Base-by-base conservation (phyloP, 768 basidiomycete species). In the Collybia mongolica region DNA sequence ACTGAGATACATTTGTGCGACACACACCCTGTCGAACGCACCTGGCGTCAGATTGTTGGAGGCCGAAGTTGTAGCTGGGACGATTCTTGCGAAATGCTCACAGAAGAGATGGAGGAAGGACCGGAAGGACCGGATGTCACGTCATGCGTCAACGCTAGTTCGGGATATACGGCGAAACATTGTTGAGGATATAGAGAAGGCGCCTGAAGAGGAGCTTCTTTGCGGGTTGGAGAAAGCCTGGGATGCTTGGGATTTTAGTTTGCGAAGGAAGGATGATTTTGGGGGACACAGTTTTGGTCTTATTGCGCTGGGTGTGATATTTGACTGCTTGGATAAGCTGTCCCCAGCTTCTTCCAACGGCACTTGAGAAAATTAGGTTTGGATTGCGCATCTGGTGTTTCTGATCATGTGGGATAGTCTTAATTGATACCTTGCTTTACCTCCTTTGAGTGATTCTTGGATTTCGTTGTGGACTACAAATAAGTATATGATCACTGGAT, bases 51-150 rank as follows among this genome's bases (percentile, higher is more conserved):
- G 75, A 24, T 72, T 93, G 28, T 64, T 73, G 5, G 90, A 93
- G 60, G 84, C 86, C 44, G 90, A 93, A 58, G 74, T 90, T 19
- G 84, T 90, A 1, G 66, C 83, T 24, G 89, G 88, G 17, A 83
- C 84, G 0, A 93, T 93, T 49, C 66, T 90, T 39, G 86, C 82
- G 1, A 83, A 83, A 51, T 88, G 84, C 58, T 67, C 79, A 1
- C 81, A 90, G 54, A 75, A 73, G 50, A 68, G 82, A 28, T 84
- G 78, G 74, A 72, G 87, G 51, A 74, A 63, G 23, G 79, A 81
- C 53, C 74, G 86, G 22, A 74, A 77, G 48, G 73, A 83, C 46
- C 73, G 82, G 9, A 88, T 90, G 86, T 72, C 72, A 32, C 66
- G 81, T 11, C 84, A 88, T 52, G 64, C 79, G 4, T 64, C 60